phyloP scores from a whole-genome alignment of 768 basidiomycete species.

The Podaxis pistillaris region DNA sequence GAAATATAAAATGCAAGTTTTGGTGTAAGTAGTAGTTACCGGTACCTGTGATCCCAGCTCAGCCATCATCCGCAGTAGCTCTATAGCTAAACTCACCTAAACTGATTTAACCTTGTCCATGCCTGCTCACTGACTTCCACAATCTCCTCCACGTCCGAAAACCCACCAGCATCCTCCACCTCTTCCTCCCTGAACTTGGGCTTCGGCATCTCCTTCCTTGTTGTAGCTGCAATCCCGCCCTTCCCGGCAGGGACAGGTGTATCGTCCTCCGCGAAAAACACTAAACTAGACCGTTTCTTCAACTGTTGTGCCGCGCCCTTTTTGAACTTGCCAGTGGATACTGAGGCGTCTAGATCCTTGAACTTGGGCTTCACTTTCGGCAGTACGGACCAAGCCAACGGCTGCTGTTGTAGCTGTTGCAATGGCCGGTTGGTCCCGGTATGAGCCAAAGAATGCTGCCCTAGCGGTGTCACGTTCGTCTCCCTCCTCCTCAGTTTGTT shows the following conservation, averaged over 20 bases:
- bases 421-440: constrained; percentile 5
- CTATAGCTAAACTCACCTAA: constrained; percentile 18
- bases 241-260: neutral
- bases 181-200: neutral
- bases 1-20: neutral
- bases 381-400: neutral
- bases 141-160: constrained; percentile 16
- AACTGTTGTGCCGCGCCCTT: neutral
- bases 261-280: constrained; percentile 2
- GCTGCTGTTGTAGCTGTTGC: neutral
- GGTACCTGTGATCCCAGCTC: neutral
- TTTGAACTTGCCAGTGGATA: neutral
- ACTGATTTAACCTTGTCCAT: constrained; percentile 18
- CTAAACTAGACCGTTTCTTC: constrained; percentile 8
- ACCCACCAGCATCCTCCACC: neutral
- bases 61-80: neutral
- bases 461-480: constrained; percentile 44
- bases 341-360: neutral
- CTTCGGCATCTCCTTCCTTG: neutral
- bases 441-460: constrained; percentile 28
- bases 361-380: neutral
- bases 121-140: constrained; percentile 12
- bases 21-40: neutral
- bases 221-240: neutral
- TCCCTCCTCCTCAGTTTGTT: constrained; percentile 37